Evolutionary conservation across 129 eudicot species (phyloP).

Genomic region (Helichrysum umbraculigerum): DNA sequence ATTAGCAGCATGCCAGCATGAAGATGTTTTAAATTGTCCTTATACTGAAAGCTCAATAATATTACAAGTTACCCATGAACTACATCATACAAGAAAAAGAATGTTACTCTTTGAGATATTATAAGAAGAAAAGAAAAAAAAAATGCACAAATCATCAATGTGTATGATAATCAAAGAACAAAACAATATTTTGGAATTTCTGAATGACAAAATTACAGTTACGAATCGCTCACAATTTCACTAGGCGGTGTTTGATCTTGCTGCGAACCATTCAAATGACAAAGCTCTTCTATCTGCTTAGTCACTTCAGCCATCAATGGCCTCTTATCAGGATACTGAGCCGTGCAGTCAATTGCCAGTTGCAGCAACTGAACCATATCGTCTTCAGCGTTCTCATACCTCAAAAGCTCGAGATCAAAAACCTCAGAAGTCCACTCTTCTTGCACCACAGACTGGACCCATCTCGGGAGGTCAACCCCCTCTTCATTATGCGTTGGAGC

Average conservation of each 20-base stretch:
- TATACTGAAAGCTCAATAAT: neutral
- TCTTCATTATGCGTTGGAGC: slow-evolving; percentile 87
- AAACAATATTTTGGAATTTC: neutral
- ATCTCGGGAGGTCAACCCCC: slow-evolving; percentile 84
- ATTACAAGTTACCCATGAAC: no score
- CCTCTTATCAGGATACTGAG: slow-evolving; percentile 76
- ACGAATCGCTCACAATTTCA: slow-evolving; percentile 36
- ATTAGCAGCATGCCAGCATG: neutral
- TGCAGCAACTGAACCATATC: slow-evolving; percentile 89
- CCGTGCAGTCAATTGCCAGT: slow-evolving; percentile 71
- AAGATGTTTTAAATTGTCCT: neutral
- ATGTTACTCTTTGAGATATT: neutral
- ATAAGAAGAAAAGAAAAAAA: neutral
- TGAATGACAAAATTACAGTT: neutral
- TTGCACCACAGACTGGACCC: slow-evolving; percentile 88
- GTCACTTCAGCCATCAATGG: slow-evolving; percentile 68
- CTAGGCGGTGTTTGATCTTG: slow-evolving; percentile 25
- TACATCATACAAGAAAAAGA: neutral
- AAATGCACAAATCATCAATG: neutral
- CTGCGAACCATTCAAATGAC: slow-evolving; percentile 37
- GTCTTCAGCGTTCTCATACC: slow-evolving; percentile 84
- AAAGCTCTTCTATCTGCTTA: slow-evolving; percentile 53
- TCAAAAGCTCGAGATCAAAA: slow-evolving; percentile 75
- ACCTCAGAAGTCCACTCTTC: slow-evolving; percentile 91
- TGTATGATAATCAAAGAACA: neutral